Base-by-base conservation (phyloP, 345 rosid genomes). In the Pelargonium nanum region DNA sequence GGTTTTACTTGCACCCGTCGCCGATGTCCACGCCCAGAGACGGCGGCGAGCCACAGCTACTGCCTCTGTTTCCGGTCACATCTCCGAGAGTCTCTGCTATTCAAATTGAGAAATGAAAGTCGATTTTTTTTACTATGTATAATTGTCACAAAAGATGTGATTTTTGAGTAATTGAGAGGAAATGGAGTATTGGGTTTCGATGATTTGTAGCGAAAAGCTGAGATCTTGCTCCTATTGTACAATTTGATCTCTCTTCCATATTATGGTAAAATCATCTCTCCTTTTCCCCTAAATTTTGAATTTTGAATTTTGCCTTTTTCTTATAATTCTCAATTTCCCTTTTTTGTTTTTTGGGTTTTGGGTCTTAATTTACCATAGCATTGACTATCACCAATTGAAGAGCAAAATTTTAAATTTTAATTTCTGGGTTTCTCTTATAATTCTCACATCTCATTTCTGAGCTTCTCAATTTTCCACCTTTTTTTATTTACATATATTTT, bases 11-110 rank as follows among this genome's bases (percentile, higher is more conserved):
- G 52, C 99, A 94, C 65, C 90, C 78, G 23, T 90, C 99, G 8
- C 99, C 97, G n/a, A 76, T 85, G 57, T 80, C 91, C 24, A 90
- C 99, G 12, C 97, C 97, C 0, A 73, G 95, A 70, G 96, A 81
- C 24, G 67, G 81, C 24, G 67, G 86, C 12, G 97, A 94, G 88
- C 99, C 96, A 3, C 93, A 88, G 79, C 87, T 94, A 59, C 59
- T 94, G 58, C 82, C 96, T 7, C 79, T 94, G 24, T 94, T 94
- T 24, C 99, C 99, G 44, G 76, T 90, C 26, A 85, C 93, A 51
- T 90, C 99, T 4, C 96, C 97, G 13, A 79, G 81, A 63, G 70
- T 78, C 50, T 81, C 90, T 51, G 84, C 25, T 72, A 81, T 64
- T 71, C 81, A 30, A 73, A 75, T 24, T 64, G 82, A 71, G 40